Evolutionary conservation across 75 land plant genomes (phyloP).

Genomic region (Pinus albicaulis): DNA sequence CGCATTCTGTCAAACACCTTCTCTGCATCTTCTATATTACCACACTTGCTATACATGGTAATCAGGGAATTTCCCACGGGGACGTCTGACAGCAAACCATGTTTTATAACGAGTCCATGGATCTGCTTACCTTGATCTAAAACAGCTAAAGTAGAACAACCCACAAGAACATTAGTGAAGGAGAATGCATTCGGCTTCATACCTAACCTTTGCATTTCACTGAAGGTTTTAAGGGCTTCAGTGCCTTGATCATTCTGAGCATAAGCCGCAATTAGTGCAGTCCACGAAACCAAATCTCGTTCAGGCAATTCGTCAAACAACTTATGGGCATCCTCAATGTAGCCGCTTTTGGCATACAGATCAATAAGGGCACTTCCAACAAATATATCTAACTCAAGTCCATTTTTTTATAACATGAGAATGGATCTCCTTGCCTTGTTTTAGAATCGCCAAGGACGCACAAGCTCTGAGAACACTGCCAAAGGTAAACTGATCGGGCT

Average conservation of each 20-base stretch:
- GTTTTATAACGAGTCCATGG: constrained; percentile 31
- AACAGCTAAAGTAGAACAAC: constrained; percentile 3
- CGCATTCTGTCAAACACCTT: constrained; percentile 17
- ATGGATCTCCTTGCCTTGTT: constrained; percentile 39
- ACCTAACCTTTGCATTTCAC: not conserved
- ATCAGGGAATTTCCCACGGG: constrained; percentile 31
- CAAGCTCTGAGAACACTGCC: constrained; percentile 20
- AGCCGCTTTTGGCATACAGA: constrained; percentile 43
- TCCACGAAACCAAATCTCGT: constrained; percentile 21
- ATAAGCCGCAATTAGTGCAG: constrained; percentile 16
- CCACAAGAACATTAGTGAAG: constrained; percentile 3
- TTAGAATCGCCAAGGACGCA: constrained; percentile 15
- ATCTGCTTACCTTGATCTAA: constrained; percentile 15
- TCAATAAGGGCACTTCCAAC: constrained; percentile 54
- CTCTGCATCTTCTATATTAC: constrained; percentile 11
- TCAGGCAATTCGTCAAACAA: constrained; percentile 32
- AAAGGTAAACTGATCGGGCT: constrained; percentile 45
- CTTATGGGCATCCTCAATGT: constrained; percentile 7
- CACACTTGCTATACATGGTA: constrained; percentile 28
- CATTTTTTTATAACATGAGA: constrained; percentile 38
- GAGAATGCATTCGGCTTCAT: not conserved
- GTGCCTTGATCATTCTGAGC: not conserved
- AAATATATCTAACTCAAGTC: constrained; percentile 33
- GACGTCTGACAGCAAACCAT: constrained; percentile 11
- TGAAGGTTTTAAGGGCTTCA: not conserved